These are phyloP conservation scores for Hamamelis virginiana DNA, from an alignment of 164 flowering plant genomes.

Conservation along the genomic window DNA sequence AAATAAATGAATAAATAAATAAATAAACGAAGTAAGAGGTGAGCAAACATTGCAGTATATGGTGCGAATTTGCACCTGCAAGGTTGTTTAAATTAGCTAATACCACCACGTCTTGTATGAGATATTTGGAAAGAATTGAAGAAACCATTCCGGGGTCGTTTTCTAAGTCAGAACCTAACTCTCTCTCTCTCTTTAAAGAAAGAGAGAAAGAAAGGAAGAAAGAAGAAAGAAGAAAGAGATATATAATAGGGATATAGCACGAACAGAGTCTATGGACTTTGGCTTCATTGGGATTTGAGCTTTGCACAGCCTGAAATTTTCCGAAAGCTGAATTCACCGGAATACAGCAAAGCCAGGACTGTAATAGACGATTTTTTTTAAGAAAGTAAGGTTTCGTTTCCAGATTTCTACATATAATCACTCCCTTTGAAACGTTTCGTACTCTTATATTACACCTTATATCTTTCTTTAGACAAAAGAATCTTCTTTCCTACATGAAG, in stretches of 20 bases:
- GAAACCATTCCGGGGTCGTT: constrained; percentile 16
- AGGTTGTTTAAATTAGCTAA: constrained; percentile 20
- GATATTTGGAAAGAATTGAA: constrained; percentile 19
- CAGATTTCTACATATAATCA: not conserved
- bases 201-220: no score
- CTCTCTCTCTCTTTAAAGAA: constrained; percentile 5
- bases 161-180: constrained; percentile 7
- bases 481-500: not conserved
- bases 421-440: not conserved
- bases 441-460: constrained; percentile 1
- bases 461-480: constrained; percentile 9
- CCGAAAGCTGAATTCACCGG: constrained; percentile 32
- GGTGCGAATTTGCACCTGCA: constrained; percentile 30
- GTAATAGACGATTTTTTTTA: not conserved
- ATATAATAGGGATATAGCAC: constrained; percentile 8
- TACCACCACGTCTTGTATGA: constrained; percentile 19
- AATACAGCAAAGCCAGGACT: constrained; percentile 20
- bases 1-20: no score
- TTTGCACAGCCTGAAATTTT: constrained; percentile 2
- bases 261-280: constrained; percentile 4
- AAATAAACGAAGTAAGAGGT: not conserved
- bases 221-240: no score
- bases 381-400: not conserved
- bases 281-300: constrained; percentile 19
- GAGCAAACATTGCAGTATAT: constrained; percentile 14